A percentile compares a stretch with the other conserved stretches of the same genome.
Evolutionary conservation across 305 asterid species (phyloP).

Genomic region (Solanum hybrid): DNA sequence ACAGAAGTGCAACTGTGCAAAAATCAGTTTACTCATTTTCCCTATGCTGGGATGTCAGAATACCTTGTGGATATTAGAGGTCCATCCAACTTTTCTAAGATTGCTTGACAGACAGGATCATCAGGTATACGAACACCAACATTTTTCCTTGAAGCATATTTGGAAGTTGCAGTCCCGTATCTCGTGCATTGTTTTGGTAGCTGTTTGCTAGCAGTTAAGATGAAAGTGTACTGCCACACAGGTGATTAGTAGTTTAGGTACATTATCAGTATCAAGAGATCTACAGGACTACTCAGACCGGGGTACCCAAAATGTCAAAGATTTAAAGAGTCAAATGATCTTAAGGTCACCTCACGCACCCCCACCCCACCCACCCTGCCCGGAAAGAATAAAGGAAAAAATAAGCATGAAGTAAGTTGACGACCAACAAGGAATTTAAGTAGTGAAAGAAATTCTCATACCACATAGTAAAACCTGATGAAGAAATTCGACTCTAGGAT

Average conservation of each 20-base stretch:
- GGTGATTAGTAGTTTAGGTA: neutral
- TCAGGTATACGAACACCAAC: slow-evolving; percentile 91
- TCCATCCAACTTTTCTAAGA: slow-evolving; percentile 64
- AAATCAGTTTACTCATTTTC: neutral
- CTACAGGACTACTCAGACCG: neutral
- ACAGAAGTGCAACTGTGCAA: neutral
- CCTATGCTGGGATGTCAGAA: slow-evolving; percentile 6
- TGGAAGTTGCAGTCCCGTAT: slow-evolving; percentile 65
- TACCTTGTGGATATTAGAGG: slow-evolving; percentile 91
- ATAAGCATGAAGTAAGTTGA: neutral
- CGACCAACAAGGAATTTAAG: neutral
- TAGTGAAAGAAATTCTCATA: neutral
- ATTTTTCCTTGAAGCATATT: slow-evolving; percentile 58
- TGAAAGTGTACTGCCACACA: slow-evolving; percentile 77
- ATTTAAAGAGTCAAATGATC: neutral
- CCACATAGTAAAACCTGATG: neutral
- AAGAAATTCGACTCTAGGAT: neutral
- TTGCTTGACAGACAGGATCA: slow-evolving; percentile 74
- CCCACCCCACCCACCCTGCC: neutral
- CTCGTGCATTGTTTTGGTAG: slow-evolving; percentile 77
- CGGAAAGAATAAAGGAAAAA: neutral
- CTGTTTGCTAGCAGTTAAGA: slow-evolving; percentile 78
- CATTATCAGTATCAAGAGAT: neutral
- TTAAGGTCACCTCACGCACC: neutral
- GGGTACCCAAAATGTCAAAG: neutral